A percentile compares a stretch with the other conserved stretches of the same genome.
phyloP scores from a whole-genome alignment of 2,329 filamentous ascomycete genomes.

The Thyridium curvatum region DNA sequence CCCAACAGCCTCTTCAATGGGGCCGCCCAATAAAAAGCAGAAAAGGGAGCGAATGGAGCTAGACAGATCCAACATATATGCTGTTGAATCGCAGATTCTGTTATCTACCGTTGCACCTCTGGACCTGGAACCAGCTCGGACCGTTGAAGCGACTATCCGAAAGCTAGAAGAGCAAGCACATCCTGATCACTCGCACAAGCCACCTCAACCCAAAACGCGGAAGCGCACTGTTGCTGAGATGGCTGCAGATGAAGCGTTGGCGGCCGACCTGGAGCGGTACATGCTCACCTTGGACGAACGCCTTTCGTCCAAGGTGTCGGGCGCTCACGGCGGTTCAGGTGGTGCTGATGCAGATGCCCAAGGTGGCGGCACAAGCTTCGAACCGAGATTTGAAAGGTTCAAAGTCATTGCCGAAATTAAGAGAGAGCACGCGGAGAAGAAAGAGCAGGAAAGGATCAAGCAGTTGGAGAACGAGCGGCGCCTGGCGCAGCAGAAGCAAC shows the following conservation, averaged over 20 bases:
- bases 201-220: conserved; percentile 79
- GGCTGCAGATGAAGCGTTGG: conserved; percentile 87
- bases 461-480: conserved; percentile 54
- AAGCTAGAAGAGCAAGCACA: conserved; percentile 68
- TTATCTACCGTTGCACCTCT: conserved; percentile 69
- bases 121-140: conserved; percentile 69
- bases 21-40: conserved; percentile 56
- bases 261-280: conserved; percentile 81
- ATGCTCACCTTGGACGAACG: conserved; percentile 92
- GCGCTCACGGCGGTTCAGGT: conserved; percentile 49
- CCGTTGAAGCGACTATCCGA: conserved; percentile 59
- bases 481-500: conserved; percentile 42
- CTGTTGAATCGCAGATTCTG: conserved; percentile 71
- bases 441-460: conserved; percentile 67
- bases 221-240: conserved; percentile 94
- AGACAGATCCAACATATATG: conserved; percentile 65
- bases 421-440: conserved; percentile 68
- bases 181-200: conserved; percentile 68
- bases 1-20: conserved; percentile 52
- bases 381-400: conserved; percentile 83
- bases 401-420: conserved; percentile 86
- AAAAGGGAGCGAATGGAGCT: conserved; percentile 71
- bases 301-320: conserved; percentile 53
- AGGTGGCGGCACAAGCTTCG: conserved; percentile 66
- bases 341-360: conserved; percentile 68